Evolutionary conservation across 2,329 filamentous ascomycete genomes (phyloP), one percentile per base, ranked within the genome.

Genomic region (Trichophyton verrucosum): DNA sequence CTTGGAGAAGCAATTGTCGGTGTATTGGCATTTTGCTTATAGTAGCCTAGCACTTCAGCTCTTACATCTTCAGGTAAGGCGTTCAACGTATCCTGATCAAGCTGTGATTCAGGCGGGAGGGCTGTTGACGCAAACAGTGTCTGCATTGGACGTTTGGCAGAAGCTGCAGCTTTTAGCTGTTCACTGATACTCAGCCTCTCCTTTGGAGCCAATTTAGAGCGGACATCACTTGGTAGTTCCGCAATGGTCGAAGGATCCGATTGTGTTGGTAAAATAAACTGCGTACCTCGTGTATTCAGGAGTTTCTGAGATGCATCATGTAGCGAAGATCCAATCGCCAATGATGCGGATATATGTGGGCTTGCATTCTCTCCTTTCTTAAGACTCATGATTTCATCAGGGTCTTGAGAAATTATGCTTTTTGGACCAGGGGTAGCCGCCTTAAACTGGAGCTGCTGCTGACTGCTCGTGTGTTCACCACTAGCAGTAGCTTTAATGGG

Each of bases 21-120:
- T 8, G 40, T 65, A 68, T 68, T 44, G 61, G 68, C 60, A 63
- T 73, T 59, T 71, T 72, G 65, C 62, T 72, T 65, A 66, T 96
- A 95, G 38, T 87, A 85, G 2, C 82, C 85, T 7, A 96, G 74
- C 0, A 97, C 79, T 72, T 97, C 94, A 1, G 85, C 83, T 64
- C 91, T 88, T 70, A 99, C 84, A 64, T 96, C 90, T 42, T 87
- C 85, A 0, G 94, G 94, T 0, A 99, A 78, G 0, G 88, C 89
- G 47, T 86, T 82, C 64, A 97, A 86, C 1, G 91, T 88, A 47
- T 92, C 89, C 0, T 85, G 85, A 68, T 99, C 94, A 20, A 97
- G 80, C 66, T 95, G 89, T 0, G 90, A 86, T 27, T 89, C 85
- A 1, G 77, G 78, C 1, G 83, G 83, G 2, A 85, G 73, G 30